These are phyloP conservation scores for Bretziella fagacearum DNA, from an alignment of 2,329 filamentous ascomycete genomes.

Conservation along the genomic window DNA sequence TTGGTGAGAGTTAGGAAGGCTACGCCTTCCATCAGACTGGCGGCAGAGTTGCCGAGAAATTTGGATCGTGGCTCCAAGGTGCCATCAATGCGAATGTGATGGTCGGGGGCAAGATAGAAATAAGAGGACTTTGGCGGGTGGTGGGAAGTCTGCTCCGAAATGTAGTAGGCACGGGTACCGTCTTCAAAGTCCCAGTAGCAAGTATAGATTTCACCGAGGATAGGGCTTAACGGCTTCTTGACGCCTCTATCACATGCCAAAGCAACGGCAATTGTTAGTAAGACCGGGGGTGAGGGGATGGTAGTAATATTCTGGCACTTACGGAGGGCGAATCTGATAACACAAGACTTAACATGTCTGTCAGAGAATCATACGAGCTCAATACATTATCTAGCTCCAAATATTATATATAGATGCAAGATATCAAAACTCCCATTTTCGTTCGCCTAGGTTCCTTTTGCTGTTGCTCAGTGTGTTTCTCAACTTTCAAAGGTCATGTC, in stretches of 20 bases:
- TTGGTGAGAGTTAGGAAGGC: conserved; percentile 74
- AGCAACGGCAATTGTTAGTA: conserved; percentile 3
- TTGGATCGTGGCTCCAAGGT: conserved; percentile 88
- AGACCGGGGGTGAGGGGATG: too few species aligned
- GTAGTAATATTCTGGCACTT: too few species aligned
- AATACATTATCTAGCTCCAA: too few species aligned
- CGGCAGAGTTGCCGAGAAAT: conserved; percentile 92
- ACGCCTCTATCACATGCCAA: conserved; percentile 48
- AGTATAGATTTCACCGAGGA: conserved; percentile 85
- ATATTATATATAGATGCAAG: too few species aligned
- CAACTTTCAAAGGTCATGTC: too few species aligned
- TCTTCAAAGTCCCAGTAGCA: conserved; percentile 91
- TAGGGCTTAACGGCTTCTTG: conserved; percentile 94
- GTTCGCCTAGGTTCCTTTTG: too few species aligned
- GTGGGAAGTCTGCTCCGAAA: conserved; percentile 93
- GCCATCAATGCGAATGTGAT: conserved; percentile 87
- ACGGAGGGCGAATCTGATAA: too few species aligned
- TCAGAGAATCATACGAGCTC: too few species aligned
- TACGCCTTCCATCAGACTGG: conserved; percentile 95
- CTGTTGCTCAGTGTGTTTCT: too few species aligned
- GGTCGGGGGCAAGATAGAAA: conserved; percentile 92
- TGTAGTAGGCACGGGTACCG: conserved; percentile 78
- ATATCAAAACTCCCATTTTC: too few species aligned
- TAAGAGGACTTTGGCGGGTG: conserved; percentile 98
- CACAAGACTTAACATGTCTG: too few species aligned